Conservation (phyloP, 2,329 filamentous ascomycete species). For the Alternaria incomplexa region DNA sequence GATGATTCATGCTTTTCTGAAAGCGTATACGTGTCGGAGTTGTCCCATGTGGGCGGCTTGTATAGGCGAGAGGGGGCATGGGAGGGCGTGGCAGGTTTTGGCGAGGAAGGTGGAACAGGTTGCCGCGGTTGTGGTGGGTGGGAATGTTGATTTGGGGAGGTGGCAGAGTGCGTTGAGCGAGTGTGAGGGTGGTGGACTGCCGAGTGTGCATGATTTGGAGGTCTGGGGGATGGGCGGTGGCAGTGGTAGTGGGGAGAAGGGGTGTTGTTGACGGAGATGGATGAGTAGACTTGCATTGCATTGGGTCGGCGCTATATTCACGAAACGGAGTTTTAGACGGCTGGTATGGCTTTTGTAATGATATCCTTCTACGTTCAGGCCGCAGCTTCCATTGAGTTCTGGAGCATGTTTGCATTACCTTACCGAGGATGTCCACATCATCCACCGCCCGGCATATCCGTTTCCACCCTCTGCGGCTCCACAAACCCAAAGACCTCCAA, state of each 20-base stretch:
- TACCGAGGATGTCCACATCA: too few species aligned
- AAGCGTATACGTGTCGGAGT: conserved; percentile 17
- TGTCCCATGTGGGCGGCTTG: conserved; percentile 16
- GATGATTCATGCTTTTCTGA: conserved; percentile 22
- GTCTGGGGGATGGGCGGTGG: conserved; percentile 8
- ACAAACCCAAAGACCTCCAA: neutral
- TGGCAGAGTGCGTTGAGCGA: conserved; percentile 18
- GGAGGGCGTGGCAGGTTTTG: conserved; percentile 25
- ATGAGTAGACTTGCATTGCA: neutral
- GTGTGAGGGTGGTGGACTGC: conserved; percentile 10
- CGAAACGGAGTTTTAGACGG: neutral
- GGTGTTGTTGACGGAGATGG: neutral
- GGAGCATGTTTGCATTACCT: neutral
- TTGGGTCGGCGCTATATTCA: neutral
- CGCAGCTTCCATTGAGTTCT: neutral
- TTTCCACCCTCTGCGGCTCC: neutral
- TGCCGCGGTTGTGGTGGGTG: conserved; percentile 15
- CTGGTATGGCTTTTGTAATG: neutral
- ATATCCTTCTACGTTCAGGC: neutral
- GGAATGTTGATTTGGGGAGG: conserved; percentile 19
- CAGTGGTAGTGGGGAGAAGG: neutral
- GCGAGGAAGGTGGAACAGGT: conserved; percentile 25
- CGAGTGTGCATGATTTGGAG: conserved; percentile 23
- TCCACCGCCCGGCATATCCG: too few species aligned
- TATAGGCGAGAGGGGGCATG: conserved; percentile 16